These are phyloP conservation scores for Hyaloperonospora arabidopsidis DNA, from an alignment of 352 stramenopile species.

Conservation along the genomic window DNA sequence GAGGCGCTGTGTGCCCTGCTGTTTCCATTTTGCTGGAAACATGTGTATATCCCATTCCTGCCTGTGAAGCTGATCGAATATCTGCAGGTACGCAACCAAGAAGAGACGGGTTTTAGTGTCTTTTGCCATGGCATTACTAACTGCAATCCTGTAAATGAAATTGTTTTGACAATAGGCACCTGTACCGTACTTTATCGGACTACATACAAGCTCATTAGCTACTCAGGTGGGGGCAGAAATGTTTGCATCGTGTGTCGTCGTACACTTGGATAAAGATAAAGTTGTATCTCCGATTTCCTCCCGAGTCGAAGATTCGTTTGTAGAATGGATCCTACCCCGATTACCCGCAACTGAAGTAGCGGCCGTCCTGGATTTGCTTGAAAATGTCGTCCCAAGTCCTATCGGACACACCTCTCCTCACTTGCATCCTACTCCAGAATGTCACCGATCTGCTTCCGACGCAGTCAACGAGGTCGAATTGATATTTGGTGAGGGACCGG, in stretches of 20 bases:
- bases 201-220: conserved; percentile 77
- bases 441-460: conserved; percentile 8
- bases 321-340: conserved; percentile 48
- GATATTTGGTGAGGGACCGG: conserved; percentile 57
- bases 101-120: too few species aligned
- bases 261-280: conserved; percentile 81
- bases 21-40: conserved; percentile 79
- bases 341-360: conserved; percentile 44
- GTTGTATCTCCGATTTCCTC: conserved; percentile 67
- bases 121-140: too few species aligned
- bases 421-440: conserved; percentile 3
- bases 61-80: conserved; percentile 80
- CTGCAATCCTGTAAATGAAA: background rate
- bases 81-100: conserved; percentile 37
- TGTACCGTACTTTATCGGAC: conserved; percentile 77
- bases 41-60: conserved; percentile 84
- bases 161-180: conserved; percentile 44
- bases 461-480: conserved; percentile 49
- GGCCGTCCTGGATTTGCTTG: conserved; percentile 26
- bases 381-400: conserved; percentile 37
- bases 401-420: conserved; percentile 11
- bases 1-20: conserved; percentile 73
- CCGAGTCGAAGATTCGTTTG: conserved; percentile 35
- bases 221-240: conserved; percentile 63
- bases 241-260: conserved; percentile 73